A percentile compares a stretch with the other conserved stretches of the same genome.
Evolutionary conservation across 192 early-diverging fungal species (phyloP).

Genomic region (Entrophospora sp.): DNA sequence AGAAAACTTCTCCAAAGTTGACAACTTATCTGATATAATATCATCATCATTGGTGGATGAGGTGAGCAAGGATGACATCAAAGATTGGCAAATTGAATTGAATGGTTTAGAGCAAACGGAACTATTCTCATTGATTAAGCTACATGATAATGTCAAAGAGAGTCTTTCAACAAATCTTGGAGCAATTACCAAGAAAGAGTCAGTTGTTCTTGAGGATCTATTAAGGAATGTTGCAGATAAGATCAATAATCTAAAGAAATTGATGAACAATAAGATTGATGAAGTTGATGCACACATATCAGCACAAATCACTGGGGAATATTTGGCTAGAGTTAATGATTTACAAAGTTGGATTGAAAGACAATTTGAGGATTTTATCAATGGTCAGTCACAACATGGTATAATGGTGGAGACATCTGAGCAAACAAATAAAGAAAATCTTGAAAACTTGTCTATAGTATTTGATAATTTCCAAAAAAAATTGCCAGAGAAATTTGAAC

Average conservation of each 20-base stretch:
- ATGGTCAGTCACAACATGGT: neutral
- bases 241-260: neutral
- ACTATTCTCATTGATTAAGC: slow-evolving; percentile 11
- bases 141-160: slow-evolving; percentile 3
- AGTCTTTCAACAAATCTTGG: slow-evolving; percentile 8
- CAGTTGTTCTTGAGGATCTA: neutral
- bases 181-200: slow-evolving; percentile 9
- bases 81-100: slow-evolving; percentile 20
- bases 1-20: neutral
- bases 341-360: slow-evolving; percentile 15
- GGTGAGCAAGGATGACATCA: neutral
- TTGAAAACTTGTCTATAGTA: neutral
- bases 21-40: neutral
- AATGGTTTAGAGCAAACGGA: slow-evolving; percentile 13
- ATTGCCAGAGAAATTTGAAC: neutral
- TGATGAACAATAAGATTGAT: slow-evolving; percentile 11
- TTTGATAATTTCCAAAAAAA: slow-evolving; percentile 12
- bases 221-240: neutral
- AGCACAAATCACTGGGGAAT: slow-evolving; percentile 1
- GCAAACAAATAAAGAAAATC: slow-evolving; percentile 11
- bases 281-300: slow-evolving; percentile 18
- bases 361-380: neutral
- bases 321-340: neutral
- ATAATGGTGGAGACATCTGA: neutral
- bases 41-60: neutral